These are phyloP conservation scores for Colletotrichum sp. DNA, from an alignment of 2,329 filamentous ascomycete species.

Conservation along the genomic window DNA sequence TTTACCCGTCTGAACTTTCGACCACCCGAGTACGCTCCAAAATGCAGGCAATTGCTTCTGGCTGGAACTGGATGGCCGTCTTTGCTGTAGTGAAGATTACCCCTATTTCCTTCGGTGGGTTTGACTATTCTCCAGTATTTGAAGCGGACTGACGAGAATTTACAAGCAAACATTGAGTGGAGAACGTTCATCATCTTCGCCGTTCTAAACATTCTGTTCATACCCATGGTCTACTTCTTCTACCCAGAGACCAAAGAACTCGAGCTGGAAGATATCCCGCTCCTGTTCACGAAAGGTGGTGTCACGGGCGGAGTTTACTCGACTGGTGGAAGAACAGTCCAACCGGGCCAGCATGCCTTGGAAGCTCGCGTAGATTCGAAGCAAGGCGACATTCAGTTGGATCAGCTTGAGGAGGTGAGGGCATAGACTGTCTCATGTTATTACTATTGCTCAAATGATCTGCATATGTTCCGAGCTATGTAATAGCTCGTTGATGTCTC, in stretches of 20 bases:
- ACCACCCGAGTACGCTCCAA: neutral
- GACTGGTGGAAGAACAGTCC: neutral
- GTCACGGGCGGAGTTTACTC: neutral
- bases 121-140: neutral
- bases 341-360: neutral
- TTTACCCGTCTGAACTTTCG: neutral
- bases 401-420: neutral
- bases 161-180: neutral
- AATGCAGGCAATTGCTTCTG: neutral
- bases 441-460: neutral
- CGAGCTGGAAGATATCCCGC: constrained; percentile 29
- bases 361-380: neutral
- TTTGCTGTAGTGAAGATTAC: neutral
- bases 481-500: neutral
- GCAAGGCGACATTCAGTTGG: neutral
- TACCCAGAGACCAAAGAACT: constrained; percentile 28
- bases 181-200: constrained; percentile 32
- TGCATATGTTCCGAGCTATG: neutral
- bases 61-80: neutral
- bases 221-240: constrained; percentile 32
- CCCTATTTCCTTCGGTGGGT: neutral
- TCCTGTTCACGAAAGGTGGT: constrained; percentile 19
- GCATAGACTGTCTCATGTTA: neutral
- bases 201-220: constrained; percentile 38
- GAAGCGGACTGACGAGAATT: neutral